These are phyloP conservation scores for Ogataea ganodermae DNA, from an alignment of 805 yeast genomes.

Conservation along the genomic window DNA sequence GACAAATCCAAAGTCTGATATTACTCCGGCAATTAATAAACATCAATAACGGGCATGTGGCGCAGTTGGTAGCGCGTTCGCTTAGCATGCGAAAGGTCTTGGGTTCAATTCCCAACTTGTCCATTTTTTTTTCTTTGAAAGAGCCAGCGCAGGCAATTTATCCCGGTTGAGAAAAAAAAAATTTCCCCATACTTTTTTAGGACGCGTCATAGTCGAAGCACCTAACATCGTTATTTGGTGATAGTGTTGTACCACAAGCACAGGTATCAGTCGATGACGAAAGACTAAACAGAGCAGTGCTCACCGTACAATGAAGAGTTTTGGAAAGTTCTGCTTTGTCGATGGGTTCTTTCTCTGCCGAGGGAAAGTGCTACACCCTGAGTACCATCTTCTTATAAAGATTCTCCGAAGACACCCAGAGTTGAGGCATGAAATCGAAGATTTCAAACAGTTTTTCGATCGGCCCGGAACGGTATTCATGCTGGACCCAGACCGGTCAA, in stretches of 20 bases:
- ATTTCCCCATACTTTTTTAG: no score
- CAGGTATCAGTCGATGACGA: no score
- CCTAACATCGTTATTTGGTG: no score
- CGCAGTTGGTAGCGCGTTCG: constrained; percentile 81
- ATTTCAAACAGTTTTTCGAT: background rate
- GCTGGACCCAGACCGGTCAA: background rate
- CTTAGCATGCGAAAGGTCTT: constrained; percentile 80
- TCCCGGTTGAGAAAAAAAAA: no score
- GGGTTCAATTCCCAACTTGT: constrained; percentile 79
- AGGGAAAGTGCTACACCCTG: background rate
- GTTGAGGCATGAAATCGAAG: background rate
- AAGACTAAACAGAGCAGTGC: no score
- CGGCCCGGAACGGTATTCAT: background rate
- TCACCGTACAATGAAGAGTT: no score
- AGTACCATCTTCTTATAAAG: background rate
- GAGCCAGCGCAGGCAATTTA: no score
- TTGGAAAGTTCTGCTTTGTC: no score
- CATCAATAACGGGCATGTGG: background rate
- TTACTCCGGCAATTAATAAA: no score
- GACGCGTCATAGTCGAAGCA: no score
- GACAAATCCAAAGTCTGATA: no score
- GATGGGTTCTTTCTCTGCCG: background rate
- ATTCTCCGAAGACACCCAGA: background rate
- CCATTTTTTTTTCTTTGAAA: constrained; percentile 38
- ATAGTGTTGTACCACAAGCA: no score